Evolutionary conservation across 1,139 yeast genomes (phyloP), one percentile per base, ranked within the genome.

Genomic region (Zygosaccharomyces pseudobailii): DNA sequence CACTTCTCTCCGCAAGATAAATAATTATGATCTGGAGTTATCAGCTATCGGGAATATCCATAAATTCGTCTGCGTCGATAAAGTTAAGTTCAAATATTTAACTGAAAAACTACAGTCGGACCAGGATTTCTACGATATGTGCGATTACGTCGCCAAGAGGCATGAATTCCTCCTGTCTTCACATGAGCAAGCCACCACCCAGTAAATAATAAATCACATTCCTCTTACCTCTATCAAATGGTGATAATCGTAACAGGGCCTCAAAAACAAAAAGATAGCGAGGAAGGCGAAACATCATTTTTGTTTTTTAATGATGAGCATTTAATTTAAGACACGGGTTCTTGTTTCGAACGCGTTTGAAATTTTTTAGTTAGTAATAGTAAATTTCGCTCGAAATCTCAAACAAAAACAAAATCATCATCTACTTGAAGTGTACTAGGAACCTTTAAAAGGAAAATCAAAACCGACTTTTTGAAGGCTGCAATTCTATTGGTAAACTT

Each of bases 11-110:
- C 35, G 49, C 23, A 57, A 56, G 40, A 49, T 65, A 21, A 55
- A 55, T 27, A 49, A 57, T 13, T 59, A 56, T 43, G 68, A 65
- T 48, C 48, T 65, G 13, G 68, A 65, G 51, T 51, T 59, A 10
- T 63, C 58, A 44, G 60, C 59, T 37, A 63, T 61, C 53, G 52
- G 53, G 38, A 48, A 51, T 3, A 58, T 60, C 44, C 45, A 62
- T n/a, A 54, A 62, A 27, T 44, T 52, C 30, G 43, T 65, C n/a
- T 65, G 69, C 49, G 43, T 41, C 3, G 42, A 52, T 3, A 50
- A 47, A 30, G 52, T 49, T 2, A 43, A 52, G 20, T 61, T 63
- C 57, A 57, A 55, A 34, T 60, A 62, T 43, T 36, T 62, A 25
- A 56, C 52, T 8, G 56, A 58, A 7, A 46, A 47, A 3, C 42